Percentiles rank a stretch among this genome's conserved stretches.
phyloP scores from a whole-genome alignment of 2,329 filamentous ascomycete genomes.

The Pochonia chlamydosporia region DNA sequence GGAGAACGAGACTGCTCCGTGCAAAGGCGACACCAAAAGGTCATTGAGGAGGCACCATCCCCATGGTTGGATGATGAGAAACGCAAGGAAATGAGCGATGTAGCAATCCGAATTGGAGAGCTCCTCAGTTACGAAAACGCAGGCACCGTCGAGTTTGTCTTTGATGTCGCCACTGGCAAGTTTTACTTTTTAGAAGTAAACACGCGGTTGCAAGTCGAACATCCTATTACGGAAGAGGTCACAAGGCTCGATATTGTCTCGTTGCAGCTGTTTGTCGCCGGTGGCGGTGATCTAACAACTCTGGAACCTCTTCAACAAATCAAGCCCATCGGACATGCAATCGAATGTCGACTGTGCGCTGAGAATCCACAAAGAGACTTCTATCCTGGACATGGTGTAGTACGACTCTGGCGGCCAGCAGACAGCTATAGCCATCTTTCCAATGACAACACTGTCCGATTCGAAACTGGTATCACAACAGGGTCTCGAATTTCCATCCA shows the following conservation, averaged over 20 bases:
- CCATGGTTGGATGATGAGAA: conserved; percentile 23
- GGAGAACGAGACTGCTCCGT: conserved; percentile 46
- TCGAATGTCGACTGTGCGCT: too few relatives aligned
- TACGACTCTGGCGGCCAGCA: too few relatives aligned
- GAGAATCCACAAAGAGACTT: too few relatives aligned
- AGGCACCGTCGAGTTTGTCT: conserved; percentile 41
- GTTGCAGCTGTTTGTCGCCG: too few relatives aligned
- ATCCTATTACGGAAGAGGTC: conserved; percentile 62
- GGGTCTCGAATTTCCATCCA: too few relatives aligned
- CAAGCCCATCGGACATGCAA: too few relatives aligned
- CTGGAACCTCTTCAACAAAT: too few relatives aligned
- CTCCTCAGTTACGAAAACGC: conserved; percentile 33
- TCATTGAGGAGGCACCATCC: conserved; percentile 42
- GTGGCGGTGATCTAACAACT: too few relatives aligned
- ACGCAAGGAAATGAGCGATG: conserved; percentile 27
- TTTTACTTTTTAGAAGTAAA: conserved; percentile 46
- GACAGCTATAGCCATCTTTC: too few relatives aligned
- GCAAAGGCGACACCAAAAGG: conserved; percentile 45
- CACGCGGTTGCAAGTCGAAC: conserved; percentile 43
- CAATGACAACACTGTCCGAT: too few relatives aligned
- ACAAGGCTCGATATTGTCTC: conserved; percentile 66
- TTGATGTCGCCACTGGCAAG: conserved; percentile 27
- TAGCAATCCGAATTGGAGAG: conserved; percentile 29
- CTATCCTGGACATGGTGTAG: too few relatives aligned
- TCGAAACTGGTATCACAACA: too few relatives aligned